Evolutionary conservation across 2,329 filamentous ascomycete species (phyloP).

Genomic region (Ascomycota sp.): DNA sequence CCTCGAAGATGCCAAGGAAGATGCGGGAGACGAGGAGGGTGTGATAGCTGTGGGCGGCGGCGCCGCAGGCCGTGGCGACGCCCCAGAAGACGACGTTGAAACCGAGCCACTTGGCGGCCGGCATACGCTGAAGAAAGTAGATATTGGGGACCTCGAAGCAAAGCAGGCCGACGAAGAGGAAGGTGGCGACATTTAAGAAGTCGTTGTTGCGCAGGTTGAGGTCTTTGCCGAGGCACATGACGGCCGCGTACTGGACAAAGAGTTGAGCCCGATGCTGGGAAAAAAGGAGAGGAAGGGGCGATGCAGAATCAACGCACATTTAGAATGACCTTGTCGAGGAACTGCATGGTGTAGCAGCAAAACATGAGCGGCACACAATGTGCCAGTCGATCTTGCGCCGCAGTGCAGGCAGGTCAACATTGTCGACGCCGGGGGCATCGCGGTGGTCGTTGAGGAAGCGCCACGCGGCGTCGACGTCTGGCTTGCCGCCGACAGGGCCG

Average conservation of each 20-base stretch:
- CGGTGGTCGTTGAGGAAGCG: slow-evolving; percentile 21
- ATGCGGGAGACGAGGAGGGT: slow-evolving; percentile 32
- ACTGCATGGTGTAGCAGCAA: slow-evolving; percentile 39
- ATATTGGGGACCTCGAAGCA: slow-evolving; percentile 39
- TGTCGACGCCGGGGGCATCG: slow-evolving; percentile 12
- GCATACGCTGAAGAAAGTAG: slow-evolving; percentile 37
- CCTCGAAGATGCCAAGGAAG: slow-evolving; percentile 40
- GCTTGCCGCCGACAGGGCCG: too few species aligned
- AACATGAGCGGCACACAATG: slow-evolving; percentile 43
- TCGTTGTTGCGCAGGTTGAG: slow-evolving; percentile 33
- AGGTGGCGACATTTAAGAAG: slow-evolving; percentile 40
- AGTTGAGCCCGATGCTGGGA: too few species aligned
- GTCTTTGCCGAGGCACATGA: slow-evolving; percentile 40
- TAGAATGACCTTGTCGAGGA: slow-evolving; percentile 42
- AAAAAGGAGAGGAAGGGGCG: too few species aligned
- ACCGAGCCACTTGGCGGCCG: slow-evolving; percentile 39
- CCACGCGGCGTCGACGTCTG: slow-evolving; percentile 23
- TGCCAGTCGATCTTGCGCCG: slow-evolving; percentile 35
- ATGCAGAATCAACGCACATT: too few species aligned
- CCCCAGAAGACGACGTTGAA: slow-evolving; percentile 39
- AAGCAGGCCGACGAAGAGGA: slow-evolving; percentile 41
- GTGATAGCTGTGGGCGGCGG: slow-evolving; percentile 30
- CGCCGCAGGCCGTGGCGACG: slow-evolving; percentile 30
- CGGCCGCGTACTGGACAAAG: slow-evolving; percentile 40
- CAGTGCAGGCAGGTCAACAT: slow-evolving; percentile 22